Evolutionary conservation across 345 rosid genomes (phyloP), one percentile per base, ranked within the genome.

Genomic region (Salix koriyanagi): DNA sequence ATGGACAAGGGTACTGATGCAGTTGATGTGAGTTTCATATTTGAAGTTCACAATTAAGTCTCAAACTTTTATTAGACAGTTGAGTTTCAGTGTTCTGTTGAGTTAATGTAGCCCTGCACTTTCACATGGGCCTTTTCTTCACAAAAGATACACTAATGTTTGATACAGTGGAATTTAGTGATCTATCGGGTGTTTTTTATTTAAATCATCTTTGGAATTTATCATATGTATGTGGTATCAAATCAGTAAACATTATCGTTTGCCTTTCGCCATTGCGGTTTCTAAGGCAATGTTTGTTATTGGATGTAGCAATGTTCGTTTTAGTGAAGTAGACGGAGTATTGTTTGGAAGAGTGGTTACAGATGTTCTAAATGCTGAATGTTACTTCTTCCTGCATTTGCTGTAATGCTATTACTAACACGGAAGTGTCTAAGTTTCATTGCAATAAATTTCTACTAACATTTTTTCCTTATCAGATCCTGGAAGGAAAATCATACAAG

Each of bases 1-100:
- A 94, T 94, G 98, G 98, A 94, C 89, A 82, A 92, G 83, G 98
- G 98, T 76, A 94, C 98, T 48, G 83, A 94, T 88, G 97, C 98
- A 50, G 97, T 90, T 79, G 99, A 93, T 58, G 97, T 95, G 85
- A 93, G 99, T 87, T 69, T 83, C 16, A 46, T 15, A 46, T 3
- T 46, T 14, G 14, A 46, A 46, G 52, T 46, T 46, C 16, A 1
- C 18, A 46, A 14, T 54, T 25, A n/a, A 64, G 44, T 70, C 30
- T 66, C 64, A 15, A 62, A 67, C 37, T 52, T 16, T 75, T 25
- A 65, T 74, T 75, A 65, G 67, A 54, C 32, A 70, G 41, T 70
- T 5, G 62, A 70, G 56, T 69, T 50, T 25, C 67, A 42, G 50
- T 62, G 74, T 66, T 13, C 54, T 12, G 28, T 3, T 62, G 41